phyloP scores from a whole-genome alignment of 2,329 filamentous ascomycete species.

The Chrysosphaeria jannelii region DNA sequence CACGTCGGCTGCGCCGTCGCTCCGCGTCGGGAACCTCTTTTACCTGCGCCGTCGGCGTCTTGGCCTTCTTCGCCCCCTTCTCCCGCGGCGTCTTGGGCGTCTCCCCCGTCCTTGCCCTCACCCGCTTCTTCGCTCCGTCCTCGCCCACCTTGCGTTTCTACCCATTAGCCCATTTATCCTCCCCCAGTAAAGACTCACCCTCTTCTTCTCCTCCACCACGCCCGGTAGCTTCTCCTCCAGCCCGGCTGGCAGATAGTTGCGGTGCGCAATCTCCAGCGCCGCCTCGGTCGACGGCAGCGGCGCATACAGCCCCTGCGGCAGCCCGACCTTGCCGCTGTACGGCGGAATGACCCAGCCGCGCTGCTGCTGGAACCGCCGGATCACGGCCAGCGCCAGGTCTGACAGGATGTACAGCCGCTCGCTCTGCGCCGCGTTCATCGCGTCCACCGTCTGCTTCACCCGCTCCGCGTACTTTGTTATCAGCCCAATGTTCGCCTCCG shows the following conservation, averaged over 20 bases:
- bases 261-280: slow-evolving; percentile 64
- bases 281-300: slow-evolving; percentile 44
- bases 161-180: too few species aligned
- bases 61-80: slow-evolving; percentile 12
- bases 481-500: slow-evolving; percentile 59
- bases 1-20: slow-evolving; percentile 24
- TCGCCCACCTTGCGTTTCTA: too few species aligned
- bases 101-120: too few species aligned
- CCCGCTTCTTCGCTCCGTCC: too few species aligned
- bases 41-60: too few species aligned
- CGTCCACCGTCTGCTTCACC: slow-evolving; percentile 70
- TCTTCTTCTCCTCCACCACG: too few species aligned
- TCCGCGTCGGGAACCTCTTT: slow-evolving; percentile 11
- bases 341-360: slow-evolving; percentile 67
- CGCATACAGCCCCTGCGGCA: slow-evolving; percentile 54
- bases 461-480: slow-evolving; percentile 82
- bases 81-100: slow-evolving; percentile 8
- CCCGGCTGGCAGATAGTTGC: slow-evolving; percentile 52
- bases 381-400: slow-evolving; percentile 56
- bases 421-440: slow-evolving; percentile 33
- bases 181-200: too few species aligned
- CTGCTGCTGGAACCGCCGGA: slow-evolving; percentile 62
- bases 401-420: slow-evolving; percentile 62
- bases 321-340: slow-evolving; percentile 48
- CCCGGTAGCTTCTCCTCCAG: too few species aligned